These are phyloP conservation scores for Galerina sulciceps DNA, from an alignment of 768 basidiomycete species.

Conservation along the genomic window DNA sequence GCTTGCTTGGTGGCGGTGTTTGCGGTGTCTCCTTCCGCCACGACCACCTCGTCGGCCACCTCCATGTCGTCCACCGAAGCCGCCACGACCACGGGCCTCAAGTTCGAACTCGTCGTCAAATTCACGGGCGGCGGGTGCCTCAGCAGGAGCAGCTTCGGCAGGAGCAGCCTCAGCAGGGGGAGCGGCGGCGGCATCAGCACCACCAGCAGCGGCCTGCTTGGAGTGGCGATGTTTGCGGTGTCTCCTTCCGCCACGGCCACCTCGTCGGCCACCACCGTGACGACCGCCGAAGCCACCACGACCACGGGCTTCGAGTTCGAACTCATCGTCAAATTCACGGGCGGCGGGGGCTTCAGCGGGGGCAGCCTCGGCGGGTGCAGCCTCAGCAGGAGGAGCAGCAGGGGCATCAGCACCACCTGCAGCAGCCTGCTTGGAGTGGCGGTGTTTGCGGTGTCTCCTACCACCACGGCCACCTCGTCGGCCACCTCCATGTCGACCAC, in stretches of 20 bases:
- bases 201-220: no score
- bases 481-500: neutral
- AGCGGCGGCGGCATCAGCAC: no score
- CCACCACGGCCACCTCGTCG: conserved; percentile 2
- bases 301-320: conserved; percentile 10
- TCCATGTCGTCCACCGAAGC: neutral
- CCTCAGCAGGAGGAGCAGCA: no score
- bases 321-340: neutral
- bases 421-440: no score
- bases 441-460: neutral
- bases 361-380: neutral
- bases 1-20: neutral
- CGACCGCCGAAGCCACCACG: neutral
- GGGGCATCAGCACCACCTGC: no score
- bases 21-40: neutral
- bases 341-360: neutral
- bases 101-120: conserved; percentile 1
- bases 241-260: neutral
- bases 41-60: neutral
- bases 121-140: neutral
- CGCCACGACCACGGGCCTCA: conserved; percentile 8
- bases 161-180: neutral
- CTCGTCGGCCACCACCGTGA: neutral
- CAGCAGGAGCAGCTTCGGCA: neutral
- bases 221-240: neutral